A percentile compares a stretch with the other conserved stretches of the same genome.
Conservation (phyloP, 1,284 basidiomycete genomes). For the Pholiota adiposa region DNA sequence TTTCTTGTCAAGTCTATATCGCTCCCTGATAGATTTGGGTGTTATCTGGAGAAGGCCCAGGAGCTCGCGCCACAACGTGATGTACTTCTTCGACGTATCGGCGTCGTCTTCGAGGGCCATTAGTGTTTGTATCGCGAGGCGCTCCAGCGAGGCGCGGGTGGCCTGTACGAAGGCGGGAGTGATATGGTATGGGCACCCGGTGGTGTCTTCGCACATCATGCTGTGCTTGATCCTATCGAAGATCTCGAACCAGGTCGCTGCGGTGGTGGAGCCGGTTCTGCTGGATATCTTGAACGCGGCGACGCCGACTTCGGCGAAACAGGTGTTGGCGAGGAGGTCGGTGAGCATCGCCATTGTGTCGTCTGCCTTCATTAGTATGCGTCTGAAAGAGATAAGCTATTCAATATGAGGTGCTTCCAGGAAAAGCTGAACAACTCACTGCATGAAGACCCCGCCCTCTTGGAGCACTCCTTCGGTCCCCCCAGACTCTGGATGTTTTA, state of each 20-base stretch:
- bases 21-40: constrained; percentile 13
- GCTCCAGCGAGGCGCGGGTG: background rate
- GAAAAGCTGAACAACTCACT: background rate
- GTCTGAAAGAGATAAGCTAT: background rate
- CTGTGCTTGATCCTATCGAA: background rate
- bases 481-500: background rate
- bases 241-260: background rate
- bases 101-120: background rate
- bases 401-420: background rate
- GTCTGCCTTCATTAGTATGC: too few species aligned
- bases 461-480: background rate
- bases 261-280: background rate
- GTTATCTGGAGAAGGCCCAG: background rate
- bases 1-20: constrained; percentile 10
- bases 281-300: too few species aligned
- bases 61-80: background rate
- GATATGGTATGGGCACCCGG: too few species aligned
- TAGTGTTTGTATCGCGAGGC: constrained; percentile 2
- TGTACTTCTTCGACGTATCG: background rate
- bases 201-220: too few species aligned
- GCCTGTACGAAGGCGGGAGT: too few species aligned
- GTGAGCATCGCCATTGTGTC: too few species aligned
- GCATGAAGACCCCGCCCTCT: constrained; percentile 1
- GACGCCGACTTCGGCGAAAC: background rate
- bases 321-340: too few species aligned